Conservation (phyloP, 257 asterid species). For the Rubia yunnanensis region DNA sequence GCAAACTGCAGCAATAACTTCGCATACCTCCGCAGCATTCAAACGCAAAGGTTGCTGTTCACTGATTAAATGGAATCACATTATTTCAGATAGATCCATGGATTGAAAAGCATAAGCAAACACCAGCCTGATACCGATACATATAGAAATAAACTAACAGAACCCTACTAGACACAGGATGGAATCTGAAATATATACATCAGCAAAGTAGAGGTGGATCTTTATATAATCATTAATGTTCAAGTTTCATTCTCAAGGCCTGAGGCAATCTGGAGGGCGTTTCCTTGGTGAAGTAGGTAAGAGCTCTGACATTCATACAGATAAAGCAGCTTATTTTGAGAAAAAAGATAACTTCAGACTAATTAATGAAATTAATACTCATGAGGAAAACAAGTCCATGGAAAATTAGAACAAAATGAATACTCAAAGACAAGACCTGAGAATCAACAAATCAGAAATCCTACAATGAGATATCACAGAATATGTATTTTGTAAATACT, state of each 20-base stretch:
- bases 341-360: background rate
- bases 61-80: slow-evolving; percentile 41
- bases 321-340: background rate
- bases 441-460: background rate
- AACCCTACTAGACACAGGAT: background rate
- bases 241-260: background rate
- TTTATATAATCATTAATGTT: background rate
- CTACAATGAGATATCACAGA: background rate
- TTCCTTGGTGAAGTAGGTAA: background rate
- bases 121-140: slow-evolving; percentile 16
- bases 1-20: slow-evolving; percentile 96
- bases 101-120: background rate
- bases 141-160: background rate
- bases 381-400: background rate
- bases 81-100: slow-evolving; percentile 12
- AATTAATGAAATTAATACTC: background rate
- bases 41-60: slow-evolving; percentile 96
- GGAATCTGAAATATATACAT: slow-evolving; percentile 8
- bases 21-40: slow-evolving; percentile 90
- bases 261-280: background rate
- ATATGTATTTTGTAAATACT: background rate
- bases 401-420: background rate
- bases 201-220: background rate
- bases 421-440: background rate
- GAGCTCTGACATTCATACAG: background rate